Base-by-base conservation (phyloP, 2,329 filamentous ascomycete genomes). In the Penicillium sp. region DNA sequence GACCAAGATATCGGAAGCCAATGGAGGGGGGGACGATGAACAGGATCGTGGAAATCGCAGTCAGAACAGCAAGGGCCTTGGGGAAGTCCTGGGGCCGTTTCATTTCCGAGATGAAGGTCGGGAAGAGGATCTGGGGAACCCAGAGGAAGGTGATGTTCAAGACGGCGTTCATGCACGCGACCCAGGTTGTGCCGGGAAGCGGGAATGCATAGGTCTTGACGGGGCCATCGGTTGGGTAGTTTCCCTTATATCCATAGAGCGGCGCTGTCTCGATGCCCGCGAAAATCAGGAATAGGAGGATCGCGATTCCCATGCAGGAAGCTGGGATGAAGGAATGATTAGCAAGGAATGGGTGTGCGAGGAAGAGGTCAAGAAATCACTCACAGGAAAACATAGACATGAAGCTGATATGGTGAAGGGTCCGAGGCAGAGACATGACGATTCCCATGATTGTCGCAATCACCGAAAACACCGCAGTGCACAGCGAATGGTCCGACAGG, bases 81-180 rank as follows among this genome's bases (percentile, higher is more conserved):
- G 72, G 71, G 56, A 75, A 75, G 54, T 76, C 72, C 33, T 75
- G 66, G 1, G 72, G 72, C 9, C 54, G 57, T 43, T 74, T 67
- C 71, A 74, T 74, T 46, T 76, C 72, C 20, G 71, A 51, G 56
- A 76, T 75, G 57, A 76, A 76, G 10, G 69, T 71, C 1, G 73
- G 73, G 55, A 76, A 75, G 17, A 75, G 65, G 41, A 75, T 75
- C 43, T 76, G 72, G 2, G 72, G 71, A 1, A 74, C 70, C 71
- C 71, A 75, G 25, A 74, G 59, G 52, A 74, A 75, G 11, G 70
- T 73, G 45, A 73, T 71, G 47, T 73, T 75, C n/a, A 75, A 50
- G 1, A 74, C 71, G 10, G 72, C 72, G 37, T 75, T 75, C 67
- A 75, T 69, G 51, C 68, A 71, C 1, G 55, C 62, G 6, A 76